Evolutionary conservation across 1,284 basidiomycete species (phyloP).

Genomic region (Austropuccinia psidii): DNA sequence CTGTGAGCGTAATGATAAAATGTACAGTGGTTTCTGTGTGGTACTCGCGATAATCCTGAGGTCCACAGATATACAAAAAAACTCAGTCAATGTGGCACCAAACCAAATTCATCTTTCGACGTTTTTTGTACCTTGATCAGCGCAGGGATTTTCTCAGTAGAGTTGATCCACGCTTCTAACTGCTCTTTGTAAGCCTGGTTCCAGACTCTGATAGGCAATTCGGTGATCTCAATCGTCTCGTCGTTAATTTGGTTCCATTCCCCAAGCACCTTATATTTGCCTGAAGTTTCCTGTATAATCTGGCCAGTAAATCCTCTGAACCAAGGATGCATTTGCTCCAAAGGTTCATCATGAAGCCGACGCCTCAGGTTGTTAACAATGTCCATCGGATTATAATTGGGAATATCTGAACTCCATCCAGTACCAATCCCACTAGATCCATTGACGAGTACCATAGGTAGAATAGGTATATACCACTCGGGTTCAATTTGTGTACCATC

Average conservation of each 20-base stretch:
- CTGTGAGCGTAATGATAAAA: slow-evolving; percentile 74
- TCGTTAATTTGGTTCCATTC: slow-evolving; percentile 69
- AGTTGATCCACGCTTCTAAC: slow-evolving; percentile 61
- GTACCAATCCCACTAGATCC: slow-evolving; percentile 98
- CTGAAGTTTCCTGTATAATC: slow-evolving; percentile 18
- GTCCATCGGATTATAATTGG: slow-evolving; percentile 86
- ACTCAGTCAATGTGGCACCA: too few relatives aligned
- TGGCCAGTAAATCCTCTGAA: slow-evolving; percentile 74
- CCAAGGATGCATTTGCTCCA: slow-evolving; percentile 86
- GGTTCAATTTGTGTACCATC: slow-evolving; percentile 86
- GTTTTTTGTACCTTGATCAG: slow-evolving; percentile 51
- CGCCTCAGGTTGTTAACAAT: slow-evolving; percentile 80
- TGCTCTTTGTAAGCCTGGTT: slow-evolving; percentile 86
- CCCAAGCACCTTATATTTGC: slow-evolving; percentile 68
- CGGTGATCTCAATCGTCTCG: slow-evolving; percentile 85
- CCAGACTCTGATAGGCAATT: slow-evolving; percentile 93
- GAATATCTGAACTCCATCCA: slow-evolving; percentile 91
- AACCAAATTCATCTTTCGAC: too few relatives aligned
- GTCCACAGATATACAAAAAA: neutral
- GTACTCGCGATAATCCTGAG: slow-evolving; percentile 90
- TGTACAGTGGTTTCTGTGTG: slow-evolving; percentile 89
- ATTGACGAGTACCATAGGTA: slow-evolving; percentile 86
- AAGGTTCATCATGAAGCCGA: slow-evolving; percentile 77
- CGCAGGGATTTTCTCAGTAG: slow-evolving; percentile 58
- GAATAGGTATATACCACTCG: slow-evolving; percentile 83